phyloP scores from a whole-genome alignment of 2,329 filamentous ascomycete genomes.

The Calonectria naviculata region DNA sequence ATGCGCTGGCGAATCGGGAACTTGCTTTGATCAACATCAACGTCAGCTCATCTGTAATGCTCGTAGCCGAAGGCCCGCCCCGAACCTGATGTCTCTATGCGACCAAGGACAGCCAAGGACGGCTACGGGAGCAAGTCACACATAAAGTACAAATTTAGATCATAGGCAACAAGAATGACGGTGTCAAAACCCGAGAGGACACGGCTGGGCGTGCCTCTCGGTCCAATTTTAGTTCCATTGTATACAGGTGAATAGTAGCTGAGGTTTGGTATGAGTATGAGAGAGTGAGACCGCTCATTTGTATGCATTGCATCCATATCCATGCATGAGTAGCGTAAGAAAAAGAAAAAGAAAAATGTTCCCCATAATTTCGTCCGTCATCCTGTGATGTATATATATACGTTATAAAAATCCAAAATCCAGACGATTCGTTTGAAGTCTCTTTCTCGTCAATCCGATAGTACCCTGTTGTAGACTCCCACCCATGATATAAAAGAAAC shows the following conservation, averaged over 20 bases:
- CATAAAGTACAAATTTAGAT: not conserved
- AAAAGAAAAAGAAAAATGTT: not conserved
- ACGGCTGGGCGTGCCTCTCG: not conserved
- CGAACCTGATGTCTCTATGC: not conserved
- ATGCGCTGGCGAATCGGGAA: not conserved
- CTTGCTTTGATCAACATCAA: not conserved
- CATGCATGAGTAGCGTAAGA: not conserved
- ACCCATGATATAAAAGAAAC: slow-evolving; percentile 13
- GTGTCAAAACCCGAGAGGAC: not conserved
- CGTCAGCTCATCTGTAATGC: not conserved
- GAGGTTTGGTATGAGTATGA: not conserved
- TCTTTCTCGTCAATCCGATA: slow-evolving; percentile 4
- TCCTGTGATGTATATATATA: slow-evolving; percentile 11
- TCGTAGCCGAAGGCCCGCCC: not conserved
- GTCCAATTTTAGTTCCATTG: slow-evolving; percentile 13
- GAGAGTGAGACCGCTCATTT: not conserved
- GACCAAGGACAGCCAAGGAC: not conserved
- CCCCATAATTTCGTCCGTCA: slow-evolving; percentile 9
- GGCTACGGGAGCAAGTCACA: not conserved
- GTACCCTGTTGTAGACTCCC: slow-evolving; percentile 19
- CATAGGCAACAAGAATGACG: not conserved
- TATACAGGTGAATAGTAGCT: slow-evolving; percentile 8
- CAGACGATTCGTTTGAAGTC: not conserved
- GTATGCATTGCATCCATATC: slow-evolving; percentile 10
- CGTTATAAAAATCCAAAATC: not conserved